phyloP scores from a whole-genome alignment of 495 filamentous ascomycete species.

The Haplographium delicatum region DNA sequence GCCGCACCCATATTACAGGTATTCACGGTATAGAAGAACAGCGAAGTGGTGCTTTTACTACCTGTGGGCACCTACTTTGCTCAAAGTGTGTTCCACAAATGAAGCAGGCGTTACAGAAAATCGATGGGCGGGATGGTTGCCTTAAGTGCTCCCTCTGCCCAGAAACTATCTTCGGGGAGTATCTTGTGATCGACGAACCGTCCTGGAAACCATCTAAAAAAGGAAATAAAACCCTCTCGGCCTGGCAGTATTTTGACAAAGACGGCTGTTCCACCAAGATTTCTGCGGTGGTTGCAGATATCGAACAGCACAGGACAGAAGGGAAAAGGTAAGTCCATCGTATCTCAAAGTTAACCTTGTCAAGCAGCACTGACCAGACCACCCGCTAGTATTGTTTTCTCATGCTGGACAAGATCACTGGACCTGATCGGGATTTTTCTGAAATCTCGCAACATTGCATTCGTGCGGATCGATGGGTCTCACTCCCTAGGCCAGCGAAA shows the following conservation, averaged over 20 bases:
- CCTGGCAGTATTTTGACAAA: conserved; percentile 1
- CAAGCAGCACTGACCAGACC: neutral
- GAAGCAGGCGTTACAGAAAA: conserved; percentile 8
- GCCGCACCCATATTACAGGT: neutral
- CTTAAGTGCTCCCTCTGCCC: conserved; percentile 10
- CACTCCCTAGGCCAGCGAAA: conserved; percentile 25
- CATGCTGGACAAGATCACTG: conserved; percentile 44
- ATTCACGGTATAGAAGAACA: conserved; percentile 5
- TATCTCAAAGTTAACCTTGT: neutral
- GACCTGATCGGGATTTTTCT: conserved; percentile 32
- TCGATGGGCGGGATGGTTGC: neutral
- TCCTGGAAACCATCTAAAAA: neutral
- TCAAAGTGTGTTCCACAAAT: conserved; percentile 23
- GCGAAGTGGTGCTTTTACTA: conserved; percentile 11
- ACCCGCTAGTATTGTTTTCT: conserved; percentile 44
- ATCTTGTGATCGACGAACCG: neutral
- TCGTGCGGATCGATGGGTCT: conserved; percentile 36
- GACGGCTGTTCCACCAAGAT: conserved; percentile 34
- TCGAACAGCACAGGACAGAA: conserved; percentile 22
- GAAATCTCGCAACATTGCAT: conserved; percentile 24
- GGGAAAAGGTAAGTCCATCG: conserved; percentile 28
- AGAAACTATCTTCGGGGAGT: conserved; percentile 1
- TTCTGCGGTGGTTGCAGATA: conserved; percentile 29
- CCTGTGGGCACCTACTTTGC: conserved; percentile 32
- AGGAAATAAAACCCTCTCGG: conserved; percentile 2